Evolutionary conservation across 2,329 filamentous ascomycete species (phyloP).

Genomic region (Fusarium pseudocircinatum): DNA sequence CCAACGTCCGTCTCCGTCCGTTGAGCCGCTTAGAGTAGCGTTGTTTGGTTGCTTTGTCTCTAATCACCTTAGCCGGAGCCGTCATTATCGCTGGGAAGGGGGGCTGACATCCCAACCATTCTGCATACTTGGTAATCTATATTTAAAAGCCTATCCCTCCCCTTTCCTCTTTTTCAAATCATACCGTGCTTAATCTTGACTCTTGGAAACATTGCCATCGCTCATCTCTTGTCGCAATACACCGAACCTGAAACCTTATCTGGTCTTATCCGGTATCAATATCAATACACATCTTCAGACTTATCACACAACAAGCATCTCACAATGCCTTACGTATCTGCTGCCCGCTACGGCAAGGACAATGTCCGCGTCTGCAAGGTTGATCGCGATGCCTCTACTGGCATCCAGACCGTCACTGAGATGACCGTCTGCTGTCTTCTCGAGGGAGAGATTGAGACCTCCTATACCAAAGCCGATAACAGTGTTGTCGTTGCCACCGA

Average conservation of each 20-base stretch:
- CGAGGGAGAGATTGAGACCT: conserved; percentile 89
- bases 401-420: conserved; percentile 86
- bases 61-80: conserved; percentile 1
- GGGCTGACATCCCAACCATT: conserved; percentile 33
- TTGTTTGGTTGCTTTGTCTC: neutral
- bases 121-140: conserved; percentile 17
- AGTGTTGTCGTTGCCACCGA: conserved; percentile 95
- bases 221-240: conserved; percentile 1
- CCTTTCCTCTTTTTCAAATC: neutral
- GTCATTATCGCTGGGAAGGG: conserved; percentile 13
- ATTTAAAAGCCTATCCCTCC: conserved; percentile 30
- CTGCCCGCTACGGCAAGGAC: conserved; percentile 90
- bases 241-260: conserved; percentile 7
- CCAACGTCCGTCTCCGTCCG: conserved; percentile 40
- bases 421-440: conserved; percentile 95
- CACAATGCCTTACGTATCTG: conserved; percentile 64
- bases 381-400: conserved; percentile 78
- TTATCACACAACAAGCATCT: conserved; percentile 16
- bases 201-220: neutral
- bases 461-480: conserved; percentile 95
- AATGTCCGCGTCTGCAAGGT: conserved; percentile 99
- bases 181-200: neutral
- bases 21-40: conserved; percentile 24
- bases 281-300: neutral
- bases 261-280: conserved; percentile 3